Base-by-base conservation (phyloP, 2,329 filamentous ascomycete genomes). In the Fusarium palustre region DNA sequence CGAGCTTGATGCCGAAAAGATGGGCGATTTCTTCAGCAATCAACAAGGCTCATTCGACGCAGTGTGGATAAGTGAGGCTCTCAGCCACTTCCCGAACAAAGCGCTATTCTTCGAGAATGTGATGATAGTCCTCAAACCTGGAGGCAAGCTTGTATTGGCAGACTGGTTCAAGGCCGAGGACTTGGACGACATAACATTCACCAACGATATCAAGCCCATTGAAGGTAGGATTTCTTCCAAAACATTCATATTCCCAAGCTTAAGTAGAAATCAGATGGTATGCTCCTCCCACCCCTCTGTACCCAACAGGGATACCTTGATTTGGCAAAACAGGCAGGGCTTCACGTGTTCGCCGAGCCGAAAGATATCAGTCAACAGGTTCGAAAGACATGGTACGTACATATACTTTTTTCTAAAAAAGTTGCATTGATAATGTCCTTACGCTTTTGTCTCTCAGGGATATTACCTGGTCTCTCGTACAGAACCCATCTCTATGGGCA, bases 51-150 rank as follows among this genome's bases (percentile, higher is more conserved):
- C 68, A 3, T 89, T 89, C 68, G 86, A 88, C 69, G 82, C 81
- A 43, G 86, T 89, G 24, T 90, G 87, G 87, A 88, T 89, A 74
- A 87, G 85, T 49, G 87, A 89, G 75, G 87, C 87, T 3, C 81
- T 89, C 61, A 87, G 85, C 68, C 87, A 89, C 75, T 83, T 89
- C 59, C 86, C 86, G 1, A 82, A 88, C 72, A 89, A 89, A 75
- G 78, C 81, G 3, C 76, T 88, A 3, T 89, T 89, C 77, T 89
- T 89, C 73, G 75, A 77, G 28, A 88, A 88, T 64, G 82, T 84
- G 2, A 78, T 78, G 31, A 78, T 76, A 47, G 77, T 89, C 34
- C 77, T 90, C 50, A 83, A 79, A 38, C 59, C 77, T 0, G 83
- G 84, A 1, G 85, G 85, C 2, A 85, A 83, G 74, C 75, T 90